Evolutionary conservation across 768 basidiomycete genomes (phyloP).

Genomic region (Suillus weaverae): DNA sequence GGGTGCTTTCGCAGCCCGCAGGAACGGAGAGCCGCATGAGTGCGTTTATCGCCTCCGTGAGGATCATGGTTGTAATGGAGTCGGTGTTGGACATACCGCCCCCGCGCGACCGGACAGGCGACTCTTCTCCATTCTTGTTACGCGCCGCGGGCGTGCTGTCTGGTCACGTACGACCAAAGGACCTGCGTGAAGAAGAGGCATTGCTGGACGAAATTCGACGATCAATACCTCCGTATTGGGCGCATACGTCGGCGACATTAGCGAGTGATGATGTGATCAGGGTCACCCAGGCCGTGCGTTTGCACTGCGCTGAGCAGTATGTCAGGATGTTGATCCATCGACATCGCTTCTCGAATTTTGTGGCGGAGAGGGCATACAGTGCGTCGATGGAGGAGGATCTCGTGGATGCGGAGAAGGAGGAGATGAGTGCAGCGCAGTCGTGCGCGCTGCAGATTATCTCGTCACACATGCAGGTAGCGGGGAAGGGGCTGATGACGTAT

Average conservation of each 20-base stretch:
- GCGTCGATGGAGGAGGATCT: slow-evolving; percentile 51
- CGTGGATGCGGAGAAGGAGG: slow-evolving; percentile 71
- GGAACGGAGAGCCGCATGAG: slow-evolving; percentile 76
- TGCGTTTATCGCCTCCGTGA: slow-evolving; percentile 75
- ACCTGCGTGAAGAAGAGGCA: slow-evolving; percentile 76
- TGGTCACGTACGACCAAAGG: slow-evolving; percentile 58
- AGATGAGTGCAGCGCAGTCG: slow-evolving; percentile 72
- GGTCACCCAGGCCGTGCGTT: slow-evolving; percentile 82
- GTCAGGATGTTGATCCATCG: slow-evolving; percentile 87
- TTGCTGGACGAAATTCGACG: slow-evolving; percentile 78
- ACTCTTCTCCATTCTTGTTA: slow-evolving; percentile 74
- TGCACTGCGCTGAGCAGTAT: slow-evolving; percentile 87
- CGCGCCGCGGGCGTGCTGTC: slow-evolving; percentile 70
- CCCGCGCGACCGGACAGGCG: slow-evolving; percentile 51
- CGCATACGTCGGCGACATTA: slow-evolving; percentile 77
- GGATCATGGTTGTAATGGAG: slow-evolving; percentile 87
- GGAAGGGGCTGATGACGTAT: slow-evolving; percentile 91
- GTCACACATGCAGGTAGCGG: slow-evolving; percentile 81
- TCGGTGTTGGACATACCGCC: slow-evolving; percentile 84
- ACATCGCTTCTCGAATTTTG: slow-evolving; percentile 77
- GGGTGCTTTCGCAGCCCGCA: slow-evolving; percentile 60
- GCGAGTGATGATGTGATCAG: slow-evolving; percentile 85
- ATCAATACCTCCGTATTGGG: slow-evolving; percentile 75
- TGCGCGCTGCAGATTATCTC: slow-evolving; percentile 82
- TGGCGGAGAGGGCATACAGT: slow-evolving; percentile 63